phyloP scores from a whole-genome alignment of 495 filamentous ascomycete genomes.

The Aspergillus baeticus region DNA sequence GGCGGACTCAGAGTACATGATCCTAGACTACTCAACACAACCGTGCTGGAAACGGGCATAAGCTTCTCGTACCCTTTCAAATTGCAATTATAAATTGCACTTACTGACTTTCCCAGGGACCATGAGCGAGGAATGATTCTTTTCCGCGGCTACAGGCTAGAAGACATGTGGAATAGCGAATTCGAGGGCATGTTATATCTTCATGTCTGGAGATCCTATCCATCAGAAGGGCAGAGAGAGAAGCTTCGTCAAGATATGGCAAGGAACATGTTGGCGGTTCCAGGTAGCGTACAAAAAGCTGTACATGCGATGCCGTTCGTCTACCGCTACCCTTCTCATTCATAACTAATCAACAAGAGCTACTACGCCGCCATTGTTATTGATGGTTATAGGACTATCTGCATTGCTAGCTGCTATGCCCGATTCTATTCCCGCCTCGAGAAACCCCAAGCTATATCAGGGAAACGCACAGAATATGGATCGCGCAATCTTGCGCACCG shows the following conservation, averaged over 20 bases:
- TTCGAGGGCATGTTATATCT: slow-evolving; percentile 42
- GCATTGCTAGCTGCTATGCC: slow-evolving; percentile 28
- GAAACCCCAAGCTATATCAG: slow-evolving; percentile 28
- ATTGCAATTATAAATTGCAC: neutral
- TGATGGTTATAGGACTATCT: slow-evolving; percentile 34
- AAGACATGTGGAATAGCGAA: slow-evolving; percentile 35
- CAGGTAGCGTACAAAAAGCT: slow-evolving; percentile 22
- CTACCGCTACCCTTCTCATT: neutral
- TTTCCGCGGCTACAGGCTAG: slow-evolving; percentile 32
- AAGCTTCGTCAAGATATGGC: slow-evolving; percentile 24
- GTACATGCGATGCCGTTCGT: slow-evolving; percentile 33
- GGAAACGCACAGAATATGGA: slow-evolving; percentile 21
- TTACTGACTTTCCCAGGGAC: slow-evolving; percentile 21
- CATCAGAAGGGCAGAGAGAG: slow-evolving; percentile 22
- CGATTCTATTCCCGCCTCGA: slow-evolving; percentile 23
- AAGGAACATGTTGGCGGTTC: slow-evolving; percentile 27
- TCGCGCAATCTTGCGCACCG: slow-evolving; percentile 24
- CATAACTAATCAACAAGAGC: slow-evolving; percentile 12
- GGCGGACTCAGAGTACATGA: slow-evolving; percentile 50
- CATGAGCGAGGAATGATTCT: slow-evolving; percentile 28
- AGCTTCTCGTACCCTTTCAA: slow-evolving; percentile 47
- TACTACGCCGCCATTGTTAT: slow-evolving; percentile 26
- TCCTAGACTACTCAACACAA: slow-evolving; percentile 55
- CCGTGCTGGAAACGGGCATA: slow-evolving; percentile 47
- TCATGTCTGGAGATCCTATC: slow-evolving; percentile 31